Evolutionary conservation across 441 rosid species (phyloP).

Genomic region (Brassica hybrid): DNA sequence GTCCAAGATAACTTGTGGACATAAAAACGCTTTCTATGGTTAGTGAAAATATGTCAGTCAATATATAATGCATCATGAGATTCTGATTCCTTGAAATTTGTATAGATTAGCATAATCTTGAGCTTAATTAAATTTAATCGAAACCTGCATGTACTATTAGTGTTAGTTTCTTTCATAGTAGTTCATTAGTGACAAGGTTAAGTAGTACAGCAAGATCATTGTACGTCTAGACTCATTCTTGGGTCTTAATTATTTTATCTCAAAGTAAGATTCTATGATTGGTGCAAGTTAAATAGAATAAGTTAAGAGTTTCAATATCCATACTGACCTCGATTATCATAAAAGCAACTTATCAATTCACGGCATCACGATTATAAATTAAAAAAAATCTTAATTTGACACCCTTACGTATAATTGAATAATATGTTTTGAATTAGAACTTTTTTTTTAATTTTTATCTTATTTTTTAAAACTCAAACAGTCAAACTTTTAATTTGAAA

Average conservation of each 20-base stretch:
- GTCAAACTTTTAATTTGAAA: too few species aligned
- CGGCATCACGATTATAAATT: not conserved
- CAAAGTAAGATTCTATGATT: slow-evolving; percentile 11
- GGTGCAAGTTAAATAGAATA: not conserved
- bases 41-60: slow-evolving; percentile 24
- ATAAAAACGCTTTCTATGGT: slow-evolving; percentile 33
- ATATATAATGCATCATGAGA: slow-evolving; percentile 16
- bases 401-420: too few species aligned
- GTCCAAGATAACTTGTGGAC: slow-evolving; percentile 32
- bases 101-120: not conserved
- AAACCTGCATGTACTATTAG: slow-evolving; percentile 4
- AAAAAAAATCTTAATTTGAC: not conserved
- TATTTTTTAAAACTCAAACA: too few species aligned
- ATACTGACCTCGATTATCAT: slow-evolving; percentile 3
- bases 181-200: slow-evolving; percentile 2
- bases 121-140: not conserved
- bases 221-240: slow-evolving; percentile 2
- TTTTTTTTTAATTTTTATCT: too few species aligned
- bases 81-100: slow-evolving; percentile 16
- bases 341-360: not conserved
- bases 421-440: too few species aligned
- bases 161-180: slow-evolving; percentile 15
- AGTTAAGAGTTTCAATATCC: not conserved
- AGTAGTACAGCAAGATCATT: slow-evolving; percentile 2
- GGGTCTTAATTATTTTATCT: not conserved